Evolutionary conservation across 2,329 filamentous ascomycete genomes (phyloP).

Genomic region (Penicillium corylophilum): DNA sequence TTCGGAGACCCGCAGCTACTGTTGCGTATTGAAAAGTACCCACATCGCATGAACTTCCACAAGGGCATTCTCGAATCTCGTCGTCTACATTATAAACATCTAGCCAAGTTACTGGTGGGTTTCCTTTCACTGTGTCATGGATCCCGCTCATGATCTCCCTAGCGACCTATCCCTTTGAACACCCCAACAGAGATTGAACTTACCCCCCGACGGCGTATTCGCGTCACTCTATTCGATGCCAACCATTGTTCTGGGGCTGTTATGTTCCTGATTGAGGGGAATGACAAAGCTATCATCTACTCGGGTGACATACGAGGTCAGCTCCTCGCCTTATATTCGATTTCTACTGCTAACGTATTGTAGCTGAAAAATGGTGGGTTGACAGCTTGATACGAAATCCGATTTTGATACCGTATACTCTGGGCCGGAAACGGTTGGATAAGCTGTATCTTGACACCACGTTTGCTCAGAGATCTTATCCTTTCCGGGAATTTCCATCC

Average conservation of each 20-base stretch:
- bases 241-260: slow-evolving; percentile 90
- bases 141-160: background rate
- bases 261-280: slow-evolving; percentile 85
- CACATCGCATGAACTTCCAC: slow-evolving; percentile 77
- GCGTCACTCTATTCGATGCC: slow-evolving; percentile 82
- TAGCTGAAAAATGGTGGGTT: slow-evolving; percentile 80
- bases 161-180: slow-evolving; percentile 79
- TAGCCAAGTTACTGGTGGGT: slow-evolving; percentile 64
- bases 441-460: slow-evolving; percentile 90
- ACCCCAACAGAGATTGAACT: slow-evolving; percentile 77
- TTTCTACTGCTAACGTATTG: slow-evolving; percentile 9
- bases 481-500: slow-evolving; percentile 55
- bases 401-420: slow-evolving; percentile 69
- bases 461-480: slow-evolving; percentile 57
- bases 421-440: slow-evolving; percentile 66
- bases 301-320: slow-evolving; percentile 77
- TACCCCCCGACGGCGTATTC: slow-evolving; percentile 64
- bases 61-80: slow-evolving; percentile 73
- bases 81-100: slow-evolving; percentile 72
- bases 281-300: slow-evolving; percentile 73
- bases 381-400: slow-evolving; percentile 70
- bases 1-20: slow-evolving; percentile 54
- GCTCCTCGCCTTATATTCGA: background rate
- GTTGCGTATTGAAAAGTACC: slow-evolving; percentile 73
- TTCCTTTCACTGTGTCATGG: background rate